Base-by-base conservation (phyloP, 1,284 basidiomycete genomes). In the Flammula alnicola region DNA sequence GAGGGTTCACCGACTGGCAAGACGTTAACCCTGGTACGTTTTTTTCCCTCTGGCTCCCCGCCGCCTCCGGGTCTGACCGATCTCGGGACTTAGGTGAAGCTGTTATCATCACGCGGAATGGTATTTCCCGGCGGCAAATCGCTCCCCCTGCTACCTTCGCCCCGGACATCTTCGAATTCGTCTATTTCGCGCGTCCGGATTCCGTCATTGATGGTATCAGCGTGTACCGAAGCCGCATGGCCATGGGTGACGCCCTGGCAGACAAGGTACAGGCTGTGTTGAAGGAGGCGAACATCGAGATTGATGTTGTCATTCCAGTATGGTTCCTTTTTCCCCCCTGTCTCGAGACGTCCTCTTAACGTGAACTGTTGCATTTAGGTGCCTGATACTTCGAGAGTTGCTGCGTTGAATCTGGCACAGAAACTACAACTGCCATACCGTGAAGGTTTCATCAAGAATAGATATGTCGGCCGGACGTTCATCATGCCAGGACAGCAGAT, bases 81-180 rank as follows among this genome's bases (percentile, higher is more conserved):
- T 43, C 12, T 46, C 23, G 32, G n/a, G 22, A 31, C 47, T 22
- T 52, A 92, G 91, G 93, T 37, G 93, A 99, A 73, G 95, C 96
- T 12, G 77, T 99, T 52, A 98, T 99, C 68, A 94, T 98, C 65
- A 98, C 95, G 10, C 84, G 92, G 40, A 79, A 75, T 45, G 78
- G 80, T 39, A 79, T 95, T 44, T 81, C 83, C 6, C 80, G 91
- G 41, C 83, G 92, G 19, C 82, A 89, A 63, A 86, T 93, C 35
- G 80, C 80, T 8, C 73, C 80, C 20, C 78, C 86, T 2, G 80
- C 84, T 10, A 81, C 80, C 1, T 96, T 96, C 66, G 89, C 95
- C 1, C 97, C 97, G n/a, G 97, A 99, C 74, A 98, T 99, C 62
- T 99, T 99, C 67, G 97, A 99, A 80, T 98, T 87, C 64, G 96